phyloP scores from a whole-genome alignment of 2,329 filamentous ascomycete genomes.

The Diaporthe citriasiana region DNA sequence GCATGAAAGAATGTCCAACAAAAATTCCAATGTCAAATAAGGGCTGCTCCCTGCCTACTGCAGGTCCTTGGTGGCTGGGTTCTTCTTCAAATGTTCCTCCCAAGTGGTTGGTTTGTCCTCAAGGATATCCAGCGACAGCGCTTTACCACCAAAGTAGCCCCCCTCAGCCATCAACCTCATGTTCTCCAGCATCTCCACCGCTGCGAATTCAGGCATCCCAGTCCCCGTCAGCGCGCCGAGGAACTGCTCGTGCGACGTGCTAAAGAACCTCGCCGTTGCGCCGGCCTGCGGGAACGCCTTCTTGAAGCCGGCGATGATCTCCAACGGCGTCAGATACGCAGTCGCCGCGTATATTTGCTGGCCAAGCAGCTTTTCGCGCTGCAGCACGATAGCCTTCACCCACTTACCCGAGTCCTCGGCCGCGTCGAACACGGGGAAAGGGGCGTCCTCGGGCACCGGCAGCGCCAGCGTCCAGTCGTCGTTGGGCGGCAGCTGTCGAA shows the following conservation, averaged over 20 bases:
- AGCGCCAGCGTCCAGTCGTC: constrained; percentile 52
- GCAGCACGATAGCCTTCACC: constrained; percentile 54
- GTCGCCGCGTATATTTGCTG: constrained; percentile 59
- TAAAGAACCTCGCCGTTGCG: constrained; percentile 52
- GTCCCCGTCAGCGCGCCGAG: constrained; percentile 51
- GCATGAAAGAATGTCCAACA: neutral
- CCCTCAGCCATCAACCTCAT: constrained; percentile 64
- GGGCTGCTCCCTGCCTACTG: constrained; percentile 47
- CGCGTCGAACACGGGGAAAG: constrained; percentile 54
- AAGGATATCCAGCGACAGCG: constrained; percentile 54
- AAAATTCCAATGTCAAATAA: no score
- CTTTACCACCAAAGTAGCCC: constrained; percentile 65
- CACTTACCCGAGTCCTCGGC: constrained; percentile 56
- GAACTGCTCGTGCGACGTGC: constrained; percentile 58
- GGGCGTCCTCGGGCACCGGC: constrained; percentile 50
- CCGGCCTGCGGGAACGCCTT: constrained; percentile 55
- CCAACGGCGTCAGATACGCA: constrained; percentile 56
- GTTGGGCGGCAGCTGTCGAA: constrained; percentile 49
- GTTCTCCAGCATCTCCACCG: constrained; percentile 67
- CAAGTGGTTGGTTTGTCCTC: constrained; percentile 58
- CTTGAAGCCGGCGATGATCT: constrained; percentile 58
- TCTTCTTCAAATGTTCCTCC: constrained; percentile 55
- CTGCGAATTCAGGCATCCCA: constrained; percentile 56
- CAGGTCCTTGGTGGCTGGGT: constrained; percentile 53
- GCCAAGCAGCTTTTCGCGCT: constrained; percentile 56